Evolutionary conservation across 2,329 filamentous ascomycete species (phyloP).

Genomic region (Xylaria sp.): DNA sequence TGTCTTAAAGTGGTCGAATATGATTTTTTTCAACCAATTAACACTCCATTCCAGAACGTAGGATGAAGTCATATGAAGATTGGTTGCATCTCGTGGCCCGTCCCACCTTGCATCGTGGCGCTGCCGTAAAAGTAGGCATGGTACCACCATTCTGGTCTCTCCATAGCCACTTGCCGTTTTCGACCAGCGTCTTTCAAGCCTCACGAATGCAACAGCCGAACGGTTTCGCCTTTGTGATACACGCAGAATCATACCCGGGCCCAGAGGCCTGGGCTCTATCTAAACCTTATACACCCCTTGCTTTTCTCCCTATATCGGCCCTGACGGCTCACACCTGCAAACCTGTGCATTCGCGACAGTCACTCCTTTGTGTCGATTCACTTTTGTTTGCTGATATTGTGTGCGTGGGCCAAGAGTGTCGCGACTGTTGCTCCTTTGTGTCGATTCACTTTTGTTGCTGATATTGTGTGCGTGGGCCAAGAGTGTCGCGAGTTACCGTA

Average conservation of each 20-base stretch:
- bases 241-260: no score
- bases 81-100: slow-evolving; percentile 17
- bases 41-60: slow-evolving; percentile 14
- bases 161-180: slow-evolving; percentile 11
- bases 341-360: background rate
- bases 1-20: slow-evolving; percentile 33
- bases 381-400: background rate
- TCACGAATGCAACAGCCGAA: background rate
- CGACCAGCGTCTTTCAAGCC: slow-evolving; percentile 15
- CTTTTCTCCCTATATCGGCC: background rate
- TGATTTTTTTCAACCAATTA: slow-evolving; percentile 27
- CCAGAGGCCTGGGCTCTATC: no score
- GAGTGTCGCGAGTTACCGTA: background rate
- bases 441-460: background rate
- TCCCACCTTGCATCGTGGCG: background rate
- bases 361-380: slow-evolving; percentile 20
- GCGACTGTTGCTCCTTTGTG: background rate
- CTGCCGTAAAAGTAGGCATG: background rate
- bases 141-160: slow-evolving; percentile 1
- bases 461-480: background rate
- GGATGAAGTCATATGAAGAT: slow-evolving; percentile 25
- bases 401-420: background rate
- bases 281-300: no score
- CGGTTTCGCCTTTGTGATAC: slow-evolving; percentile 29
- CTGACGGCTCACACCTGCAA: background rate